These are phyloP conservation scores for Extremus antarcticus DNA, from an alignment of 495 filamentous ascomycete genomes.

Conservation along the genomic window DNA sequence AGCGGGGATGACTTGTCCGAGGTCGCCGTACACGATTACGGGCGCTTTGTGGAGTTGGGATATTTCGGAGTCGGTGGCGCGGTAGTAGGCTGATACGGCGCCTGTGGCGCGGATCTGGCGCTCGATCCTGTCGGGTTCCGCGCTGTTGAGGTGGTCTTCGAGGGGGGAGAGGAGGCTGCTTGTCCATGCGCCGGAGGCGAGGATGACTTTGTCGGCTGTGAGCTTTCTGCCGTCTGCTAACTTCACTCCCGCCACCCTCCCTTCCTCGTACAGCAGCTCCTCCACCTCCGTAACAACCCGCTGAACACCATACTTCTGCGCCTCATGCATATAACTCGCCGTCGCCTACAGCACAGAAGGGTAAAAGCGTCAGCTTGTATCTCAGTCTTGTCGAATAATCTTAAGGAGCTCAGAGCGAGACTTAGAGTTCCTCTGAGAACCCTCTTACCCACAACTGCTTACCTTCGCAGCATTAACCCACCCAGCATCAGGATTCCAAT, in stretches of 20 bases:
- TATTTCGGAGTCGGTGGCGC: neutral
- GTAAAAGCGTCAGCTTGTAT: no score
- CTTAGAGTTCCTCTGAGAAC: no score
- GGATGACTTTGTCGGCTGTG: slow-evolving; percentile 8
- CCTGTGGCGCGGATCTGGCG: slow-evolving; percentile 10
- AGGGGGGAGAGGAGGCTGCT: slow-evolving; percentile 8
- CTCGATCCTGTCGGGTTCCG: slow-evolving; percentile 1
- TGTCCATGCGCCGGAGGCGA: slow-evolving; percentile 8
- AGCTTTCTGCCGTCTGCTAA: slow-evolving; percentile 1
- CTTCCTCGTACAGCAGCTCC: neutral
- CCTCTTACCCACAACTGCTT: no score
- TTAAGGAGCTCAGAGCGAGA: no score
- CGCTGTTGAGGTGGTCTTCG: slow-evolving; percentile 1
- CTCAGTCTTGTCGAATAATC: no score
- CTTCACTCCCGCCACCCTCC: neutral
- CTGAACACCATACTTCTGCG: slow-evolving; percentile 42
- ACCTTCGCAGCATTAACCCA: slow-evolving; percentile 32
- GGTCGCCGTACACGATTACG: slow-evolving; percentile 5
- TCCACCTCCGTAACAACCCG: slow-evolving; percentile 38
- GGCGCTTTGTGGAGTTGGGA: neutral
- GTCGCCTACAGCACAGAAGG: no score
- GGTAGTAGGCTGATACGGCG: slow-evolving; percentile 1
- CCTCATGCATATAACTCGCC: slow-evolving; percentile 33
- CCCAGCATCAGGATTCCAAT: slow-evolving; percentile 44
- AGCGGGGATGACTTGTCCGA: slow-evolving; percentile 5